A percentile compares a stretch with the other conserved stretches of the same genome.
Conservation (phyloP, 2,329 filamentous ascomycete species). For the Nothophaeocryptopus gaeumannii region DNA sequence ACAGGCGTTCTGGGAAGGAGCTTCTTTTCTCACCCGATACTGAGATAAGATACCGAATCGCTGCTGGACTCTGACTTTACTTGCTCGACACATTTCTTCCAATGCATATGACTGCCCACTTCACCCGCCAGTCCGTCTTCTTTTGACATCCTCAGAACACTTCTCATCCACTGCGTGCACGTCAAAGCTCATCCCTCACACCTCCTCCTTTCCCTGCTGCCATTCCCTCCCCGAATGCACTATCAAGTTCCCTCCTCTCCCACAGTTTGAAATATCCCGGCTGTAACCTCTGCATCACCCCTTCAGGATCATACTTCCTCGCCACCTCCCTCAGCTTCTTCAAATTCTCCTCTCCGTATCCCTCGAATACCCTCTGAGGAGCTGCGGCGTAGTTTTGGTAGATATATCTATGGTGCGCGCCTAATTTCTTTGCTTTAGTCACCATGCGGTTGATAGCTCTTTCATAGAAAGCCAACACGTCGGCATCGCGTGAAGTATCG, state of each 20-base stretch:
- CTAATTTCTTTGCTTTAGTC: slow-evolving; percentile 1
- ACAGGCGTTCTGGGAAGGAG: too few relatives aligned
- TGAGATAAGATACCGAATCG: too few relatives aligned
- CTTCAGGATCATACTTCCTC: slow-evolving; percentile 14
- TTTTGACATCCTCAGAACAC: too few relatives aligned
- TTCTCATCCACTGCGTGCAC: too few relatives aligned
- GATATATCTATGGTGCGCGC: slow-evolving; percentile 10
- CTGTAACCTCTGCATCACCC: slow-evolving; percentile 16
- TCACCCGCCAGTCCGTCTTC: too few relatives aligned
- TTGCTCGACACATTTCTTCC: too few relatives aligned
- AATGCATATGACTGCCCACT: too few relatives aligned
- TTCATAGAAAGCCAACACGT: slow-evolving; percentile 1
- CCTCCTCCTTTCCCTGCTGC: too few relatives aligned
- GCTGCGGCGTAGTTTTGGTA: slow-evolving; percentile 21
- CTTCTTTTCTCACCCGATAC: too few relatives aligned
- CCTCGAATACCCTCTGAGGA: slow-evolving; percentile 15
- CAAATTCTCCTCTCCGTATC: slow-evolving; percentile 18
- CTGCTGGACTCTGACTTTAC: too few relatives aligned
- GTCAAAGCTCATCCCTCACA: too few relatives aligned
- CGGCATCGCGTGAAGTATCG: slow-evolving; percentile 2
- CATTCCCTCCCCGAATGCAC: too few relatives aligned
- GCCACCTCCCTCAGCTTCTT: slow-evolving; percentile 12
- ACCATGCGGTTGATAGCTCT: slow-evolving; percentile 3
- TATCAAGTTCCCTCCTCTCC: background rate
- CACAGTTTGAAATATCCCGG: slow-evolving; percentile 15